Evolutionary conservation across 306 rosid species (phyloP).

Genomic region (Sphenostylis stenocarpa): DNA sequence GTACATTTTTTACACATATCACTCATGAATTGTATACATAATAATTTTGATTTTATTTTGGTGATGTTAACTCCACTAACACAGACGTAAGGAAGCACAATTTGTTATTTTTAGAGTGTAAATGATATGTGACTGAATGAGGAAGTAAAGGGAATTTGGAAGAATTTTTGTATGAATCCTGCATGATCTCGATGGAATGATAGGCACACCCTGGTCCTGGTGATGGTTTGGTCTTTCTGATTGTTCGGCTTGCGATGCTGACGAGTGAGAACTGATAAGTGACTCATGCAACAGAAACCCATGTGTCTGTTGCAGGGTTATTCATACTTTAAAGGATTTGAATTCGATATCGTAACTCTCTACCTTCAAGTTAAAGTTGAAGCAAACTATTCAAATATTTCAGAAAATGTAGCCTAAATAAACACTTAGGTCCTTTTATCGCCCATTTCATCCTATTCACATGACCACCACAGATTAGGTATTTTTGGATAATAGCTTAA

Average conservation of each 20-base stretch:
- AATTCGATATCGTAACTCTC: neutral
- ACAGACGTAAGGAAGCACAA: neutral
- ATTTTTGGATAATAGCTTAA: neutral
- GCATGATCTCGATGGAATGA: constrained; percentile 40
- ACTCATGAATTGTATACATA: neutral
- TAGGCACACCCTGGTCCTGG: constrained; percentile 49
- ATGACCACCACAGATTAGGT: neutral
- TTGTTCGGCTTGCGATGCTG: constrained; percentile 52
- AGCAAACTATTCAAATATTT: neutral
- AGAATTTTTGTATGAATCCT: neutral
- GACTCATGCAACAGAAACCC: constrained; percentile 43
- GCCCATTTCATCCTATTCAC: neutral
- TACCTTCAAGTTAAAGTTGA: constrained; percentile 12
- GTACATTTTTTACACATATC: neutral
- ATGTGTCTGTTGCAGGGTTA: constrained; percentile 38
- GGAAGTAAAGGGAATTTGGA: neutral
- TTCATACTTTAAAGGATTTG: constrained; percentile 34
- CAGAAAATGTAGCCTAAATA: neutral
- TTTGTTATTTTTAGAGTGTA: neutral
- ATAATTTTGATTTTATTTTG: neutral
- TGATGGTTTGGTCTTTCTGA: constrained; percentile 48
- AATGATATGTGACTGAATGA: neutral
- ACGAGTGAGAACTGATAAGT: constrained; percentile 26
- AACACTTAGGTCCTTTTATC: neutral
- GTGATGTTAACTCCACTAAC: neutral